phyloP scores from a whole-genome alignment of 1,284 basidiomycete species.

The Trichosporon sp. region DNA sequence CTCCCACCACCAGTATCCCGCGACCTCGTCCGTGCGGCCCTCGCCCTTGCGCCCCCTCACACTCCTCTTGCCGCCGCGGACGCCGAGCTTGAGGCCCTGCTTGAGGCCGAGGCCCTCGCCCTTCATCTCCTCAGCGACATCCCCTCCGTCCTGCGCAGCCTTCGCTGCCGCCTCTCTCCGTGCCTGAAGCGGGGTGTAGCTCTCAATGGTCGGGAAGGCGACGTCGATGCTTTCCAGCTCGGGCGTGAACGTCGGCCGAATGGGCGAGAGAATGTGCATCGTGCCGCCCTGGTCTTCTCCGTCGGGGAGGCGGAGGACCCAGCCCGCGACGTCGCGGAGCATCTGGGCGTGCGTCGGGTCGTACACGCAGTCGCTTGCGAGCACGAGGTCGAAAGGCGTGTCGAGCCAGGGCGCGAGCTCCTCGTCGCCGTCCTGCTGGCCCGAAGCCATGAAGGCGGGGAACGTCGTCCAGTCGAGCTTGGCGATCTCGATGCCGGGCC shows the following conservation, averaged over 20 bases:
- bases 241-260: constrained; percentile 48
- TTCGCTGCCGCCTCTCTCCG: constrained; percentile 21
- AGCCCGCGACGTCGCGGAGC: constrained; percentile 40
- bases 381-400: constrained; percentile 44
- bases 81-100: constrained; percentile 33
- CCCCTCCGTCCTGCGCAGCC: neutral
- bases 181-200: constrained; percentile 27
- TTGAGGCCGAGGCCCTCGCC: constrained; percentile 35
- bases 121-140: constrained; percentile 13
- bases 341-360: constrained; percentile 47
- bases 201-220: constrained; percentile 36
- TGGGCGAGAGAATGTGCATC: constrained; percentile 48
- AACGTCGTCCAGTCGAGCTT: constrained; percentile 69
- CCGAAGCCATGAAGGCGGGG: constrained; percentile 30
- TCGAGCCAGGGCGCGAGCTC: constrained; percentile 23
- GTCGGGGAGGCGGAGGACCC: constrained; percentile 40
- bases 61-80: constrained; percentile 37
- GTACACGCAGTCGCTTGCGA: constrained; percentile 49
- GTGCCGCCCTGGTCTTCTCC: constrained; percentile 38
- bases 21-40: constrained; percentile 45
- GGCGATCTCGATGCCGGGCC: constrained; percentile 50
- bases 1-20: constrained; percentile 51
- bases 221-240: constrained; percentile 46
- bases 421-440: constrained; percentile 17
- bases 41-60: constrained; percentile 43